Evolutionary conservation across 148 eudicot genomes (phyloP).

Genomic region (Diospyros lotus): DNA sequence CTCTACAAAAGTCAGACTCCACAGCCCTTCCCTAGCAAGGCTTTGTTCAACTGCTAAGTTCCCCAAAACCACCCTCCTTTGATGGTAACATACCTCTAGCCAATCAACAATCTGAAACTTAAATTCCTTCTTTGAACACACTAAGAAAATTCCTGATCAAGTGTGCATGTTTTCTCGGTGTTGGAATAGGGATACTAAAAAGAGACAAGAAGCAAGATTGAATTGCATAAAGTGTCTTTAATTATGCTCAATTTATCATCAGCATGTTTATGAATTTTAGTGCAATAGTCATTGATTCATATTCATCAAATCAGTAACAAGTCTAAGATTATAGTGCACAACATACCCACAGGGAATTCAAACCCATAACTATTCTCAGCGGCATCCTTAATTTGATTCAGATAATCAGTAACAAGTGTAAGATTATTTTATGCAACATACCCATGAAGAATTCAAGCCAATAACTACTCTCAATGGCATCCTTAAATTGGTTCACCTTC

Average conservation of each 20-base stretch:
- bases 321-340: too few relatives aligned
- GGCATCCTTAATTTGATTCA: too few relatives aligned
- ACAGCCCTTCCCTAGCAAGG: not conserved
- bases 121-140: not conserved
- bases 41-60: not conserved
- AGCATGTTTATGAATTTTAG: not conserved
- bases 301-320: not conserved
- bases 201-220: not conserved
- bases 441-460: constrained; percentile 98
- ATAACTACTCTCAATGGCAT: constrained; percentile 82
- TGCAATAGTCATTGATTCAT: not conserved
- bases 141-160: not conserved
- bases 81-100: not conserved
- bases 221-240: not conserved
- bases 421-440: constrained; percentile 26
- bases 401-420: constrained; percentile 2
- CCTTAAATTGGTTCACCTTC: constrained; percentile 74
- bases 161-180: not conserved
- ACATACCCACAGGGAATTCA: too few relatives aligned
- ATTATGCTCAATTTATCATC: not conserved
- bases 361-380: too few relatives aligned
- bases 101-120: not conserved
- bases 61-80: not conserved
- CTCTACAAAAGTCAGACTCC: not conserved
- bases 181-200: not conserved